A percentile compares a stretch with the other conserved stretches of the same genome.
phyloP scores from a whole-genome alignment of 2,329 filamentous ascomycete genomes.

The Polychaeton citri region DNA sequence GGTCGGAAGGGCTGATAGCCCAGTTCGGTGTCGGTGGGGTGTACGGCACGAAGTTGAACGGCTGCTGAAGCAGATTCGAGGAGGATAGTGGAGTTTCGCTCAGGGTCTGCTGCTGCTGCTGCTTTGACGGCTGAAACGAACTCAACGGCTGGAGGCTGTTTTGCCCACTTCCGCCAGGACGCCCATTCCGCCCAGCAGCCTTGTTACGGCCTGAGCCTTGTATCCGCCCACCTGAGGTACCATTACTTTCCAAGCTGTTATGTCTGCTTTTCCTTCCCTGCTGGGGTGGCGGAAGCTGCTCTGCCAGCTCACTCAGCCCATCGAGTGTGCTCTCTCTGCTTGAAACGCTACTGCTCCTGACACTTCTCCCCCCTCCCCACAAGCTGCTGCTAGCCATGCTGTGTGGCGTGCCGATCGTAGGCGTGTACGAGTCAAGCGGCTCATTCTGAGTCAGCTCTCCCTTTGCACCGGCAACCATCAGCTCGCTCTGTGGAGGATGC shows the following conservation, averaged over 20 bases:
- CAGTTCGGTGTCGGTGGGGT: constrained; percentile 67
- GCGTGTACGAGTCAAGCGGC: constrained; percentile 34
- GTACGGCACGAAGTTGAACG: constrained; percentile 34
- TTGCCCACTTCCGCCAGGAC: constrained; percentile 1
- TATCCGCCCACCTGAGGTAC: constrained; percentile 11
- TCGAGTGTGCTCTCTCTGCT: constrained; percentile 14
- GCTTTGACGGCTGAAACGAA: constrained; percentile 9
- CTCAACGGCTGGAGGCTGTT: constrained; percentile 15
- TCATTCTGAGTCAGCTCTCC: constrained; percentile 72
- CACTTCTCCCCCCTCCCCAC: constrained; percentile 34
- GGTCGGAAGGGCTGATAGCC: constrained; percentile 64
- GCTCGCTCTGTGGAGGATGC: constrained; percentile 68
- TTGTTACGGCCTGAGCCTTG: background rate
- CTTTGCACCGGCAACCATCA: constrained; percentile 84
- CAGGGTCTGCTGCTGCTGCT: constrained; percentile 5
- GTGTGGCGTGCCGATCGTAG: constrained; percentile 23
- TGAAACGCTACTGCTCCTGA: constrained; percentile 2
- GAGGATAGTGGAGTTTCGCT: constrained; percentile 14
- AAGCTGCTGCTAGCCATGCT: constrained; percentile 15
- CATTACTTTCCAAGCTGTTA: constrained; percentile 15
- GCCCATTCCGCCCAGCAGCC: background rate
- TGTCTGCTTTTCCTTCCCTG: constrained; percentile 30
- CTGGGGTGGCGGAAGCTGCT: constrained; percentile 23
- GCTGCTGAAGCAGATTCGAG: background rate
- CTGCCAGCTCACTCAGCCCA: constrained; percentile 15